Evolutionary conservation across 2,329 filamentous ascomycete genomes (phyloP).

Genomic region (Colletotrichum eleusines): DNA sequence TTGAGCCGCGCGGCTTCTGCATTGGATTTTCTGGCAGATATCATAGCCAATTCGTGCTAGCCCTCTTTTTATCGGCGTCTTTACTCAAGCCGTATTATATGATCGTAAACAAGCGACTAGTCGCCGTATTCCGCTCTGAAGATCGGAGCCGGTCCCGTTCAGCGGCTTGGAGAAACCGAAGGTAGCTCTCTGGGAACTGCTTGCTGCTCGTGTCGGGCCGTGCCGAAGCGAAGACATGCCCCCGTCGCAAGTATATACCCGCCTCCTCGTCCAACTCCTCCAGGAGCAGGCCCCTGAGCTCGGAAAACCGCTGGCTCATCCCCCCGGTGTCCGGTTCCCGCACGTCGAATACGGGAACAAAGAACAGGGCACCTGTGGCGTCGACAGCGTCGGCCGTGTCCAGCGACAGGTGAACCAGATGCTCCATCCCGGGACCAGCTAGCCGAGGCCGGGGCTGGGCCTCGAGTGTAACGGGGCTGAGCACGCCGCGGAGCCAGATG

Average conservation of each 20-base stretch:
- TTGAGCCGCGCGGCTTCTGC: neutral
- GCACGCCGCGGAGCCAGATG: neutral
- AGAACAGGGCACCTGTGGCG: neutral
- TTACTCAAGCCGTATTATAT: neutral
- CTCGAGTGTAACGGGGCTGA: neutral
- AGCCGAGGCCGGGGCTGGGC: neutral
- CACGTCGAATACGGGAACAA: neutral
- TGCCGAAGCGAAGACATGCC: neutral
- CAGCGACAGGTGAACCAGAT: neutral
- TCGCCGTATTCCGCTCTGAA: neutral
- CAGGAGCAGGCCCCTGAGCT: neutral
- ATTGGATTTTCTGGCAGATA: neutral
- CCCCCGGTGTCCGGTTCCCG: neutral
- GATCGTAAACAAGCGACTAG: neutral
- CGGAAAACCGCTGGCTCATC: neutral
- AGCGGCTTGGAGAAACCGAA: neutral
- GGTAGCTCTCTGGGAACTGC: neutral
- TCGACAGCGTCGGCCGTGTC: neutral
- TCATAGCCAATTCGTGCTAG: neutral
- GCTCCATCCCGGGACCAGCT: neutral
- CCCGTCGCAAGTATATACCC: neutral
- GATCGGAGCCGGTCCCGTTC: neutral
- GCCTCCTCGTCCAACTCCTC: neutral
- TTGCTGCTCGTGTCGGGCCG: neutral
- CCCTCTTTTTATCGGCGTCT: neutral